Evolutionary conservation across 176 grass and related monocot species (phyloP).

Genomic region (Triticum timopheevii): DNA sequence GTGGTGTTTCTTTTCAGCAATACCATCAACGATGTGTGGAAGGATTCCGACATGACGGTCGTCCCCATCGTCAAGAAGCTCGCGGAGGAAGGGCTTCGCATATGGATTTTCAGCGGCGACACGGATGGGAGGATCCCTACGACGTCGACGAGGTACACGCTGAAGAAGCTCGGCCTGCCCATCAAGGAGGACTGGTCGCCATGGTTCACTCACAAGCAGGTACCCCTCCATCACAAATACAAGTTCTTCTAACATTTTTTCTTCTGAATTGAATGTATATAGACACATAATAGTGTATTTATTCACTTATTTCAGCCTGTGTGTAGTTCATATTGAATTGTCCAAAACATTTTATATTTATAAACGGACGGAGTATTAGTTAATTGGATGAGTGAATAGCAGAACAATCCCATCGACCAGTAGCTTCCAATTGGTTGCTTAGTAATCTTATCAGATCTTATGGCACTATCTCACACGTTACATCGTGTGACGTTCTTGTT

Average conservation of each 20-base stretch:
- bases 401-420: neutral
- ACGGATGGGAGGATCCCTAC: slow-evolving; percentile 52
- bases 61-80: slow-evolving; percentile 51
- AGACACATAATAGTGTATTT: too few relatives aligned
- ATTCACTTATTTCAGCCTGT: too few relatives aligned
- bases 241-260: too few relatives aligned
- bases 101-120: slow-evolving; percentile 69
- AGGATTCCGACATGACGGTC: slow-evolving; percentile 40
- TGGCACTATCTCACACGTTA: neutral
- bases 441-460: neutral
- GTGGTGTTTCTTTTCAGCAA: neutral
- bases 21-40: slow-evolving; percentile 25
- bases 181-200: slow-evolving; percentile 44
- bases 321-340: too few relatives aligned
- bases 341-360: too few relatives aligned
- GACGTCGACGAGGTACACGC: slow-evolving; percentile 52
- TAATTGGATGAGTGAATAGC: neutral
- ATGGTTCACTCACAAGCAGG: slow-evolving; percentile 54
- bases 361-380: too few relatives aligned
- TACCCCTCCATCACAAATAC: too few relatives aligned
- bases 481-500: neutral
- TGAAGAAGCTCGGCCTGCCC: slow-evolving; percentile 48
- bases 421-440: neutral
- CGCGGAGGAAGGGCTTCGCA: slow-evolving; percentile 28
- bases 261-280: too few relatives aligned